Conservation (phyloP, 441 rosid species). For the Mallotus japonicus region DNA sequence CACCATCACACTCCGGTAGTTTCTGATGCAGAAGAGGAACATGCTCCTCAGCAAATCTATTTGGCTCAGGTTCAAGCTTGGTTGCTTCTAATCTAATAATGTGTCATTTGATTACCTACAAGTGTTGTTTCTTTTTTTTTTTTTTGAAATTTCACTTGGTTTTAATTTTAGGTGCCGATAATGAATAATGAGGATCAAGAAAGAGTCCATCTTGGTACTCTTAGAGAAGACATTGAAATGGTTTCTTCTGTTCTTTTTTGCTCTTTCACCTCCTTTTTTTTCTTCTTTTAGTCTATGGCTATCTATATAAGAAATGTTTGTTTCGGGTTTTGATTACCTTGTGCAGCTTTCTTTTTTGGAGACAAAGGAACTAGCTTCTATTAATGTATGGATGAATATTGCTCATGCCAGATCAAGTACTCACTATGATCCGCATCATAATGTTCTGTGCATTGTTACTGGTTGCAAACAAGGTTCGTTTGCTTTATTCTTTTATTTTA, state of each 20-base stretch:
- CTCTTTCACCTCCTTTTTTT: background rate
- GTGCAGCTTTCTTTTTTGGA: constrained; percentile 61
- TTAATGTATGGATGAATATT: constrained; percentile 90
- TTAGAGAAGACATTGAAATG: constrained; percentile 57
- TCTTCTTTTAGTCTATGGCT: constrained; percentile 15
- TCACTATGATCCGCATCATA: constrained; percentile 92
- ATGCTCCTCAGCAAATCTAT: constrained; percentile 56
- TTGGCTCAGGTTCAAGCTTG: constrained; percentile 62
- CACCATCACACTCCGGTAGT: constrained; percentile 22
- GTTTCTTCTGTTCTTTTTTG: constrained; percentile 32
- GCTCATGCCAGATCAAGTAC: constrained; percentile 75
- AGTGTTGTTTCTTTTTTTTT: background rate
- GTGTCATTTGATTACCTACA: background rate
- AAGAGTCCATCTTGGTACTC: constrained; percentile 62
- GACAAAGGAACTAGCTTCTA: constrained; percentile 55
- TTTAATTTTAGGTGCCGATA: constrained; percentile 55
- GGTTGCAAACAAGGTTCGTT: constrained; percentile 74
- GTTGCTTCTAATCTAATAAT: background rate
- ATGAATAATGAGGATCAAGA: constrained; percentile 65
- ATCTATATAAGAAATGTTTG: background rate
- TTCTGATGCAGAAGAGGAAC: constrained; percentile 33
- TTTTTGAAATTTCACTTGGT: background rate
- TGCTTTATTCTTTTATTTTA: background rate
- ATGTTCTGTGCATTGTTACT: constrained; percentile 66
- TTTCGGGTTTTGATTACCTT: constrained; percentile 25